Base-by-base conservation (phyloP, 2,329 filamentous ascomycete species). In the Intubia oerlemansii region DNA sequence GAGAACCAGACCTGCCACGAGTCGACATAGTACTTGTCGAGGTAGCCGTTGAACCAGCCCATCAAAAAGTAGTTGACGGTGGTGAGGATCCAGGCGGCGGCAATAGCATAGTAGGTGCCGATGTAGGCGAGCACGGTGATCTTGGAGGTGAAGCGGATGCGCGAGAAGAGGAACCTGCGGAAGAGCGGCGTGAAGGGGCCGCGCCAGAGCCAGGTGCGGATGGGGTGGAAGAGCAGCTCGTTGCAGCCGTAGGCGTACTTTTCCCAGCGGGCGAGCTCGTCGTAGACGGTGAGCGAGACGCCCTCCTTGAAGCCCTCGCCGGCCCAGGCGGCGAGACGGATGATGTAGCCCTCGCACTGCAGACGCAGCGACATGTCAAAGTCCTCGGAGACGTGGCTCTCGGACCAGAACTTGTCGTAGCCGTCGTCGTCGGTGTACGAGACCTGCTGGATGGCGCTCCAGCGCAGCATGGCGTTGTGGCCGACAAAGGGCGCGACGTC, bases 201-300 rank as follows among this genome's bases (percentile, higher is more conserved):
- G 11, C 60, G 65, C 44, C 60, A 69, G 25, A 68, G 47, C 79
- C 79, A 85, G 39, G 67, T 69, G 34, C 65, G 62, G 34, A 85
- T 56, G 4, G 78, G 79, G 44, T 85, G 64, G 55, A 88, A 85
- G 32, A 85, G 59, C 32, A 85, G 57, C 52, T 84, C 78, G 46
- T 77, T 79, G 51, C 79, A 84, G 21, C 78, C 77, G 41, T 81
- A 84, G 4, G 78, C 79, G 45, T 82, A 82, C 50, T 85, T 85
- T 44, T 85, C 78, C 78, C 79, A 85, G 32, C 78, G 72, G 2
- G 76, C 73, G 34, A 85, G 58, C 48, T 85, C 79, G 48, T 85
- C 78, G 44, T 85, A 82, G 8, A 85, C 76, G 1, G 78, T 85
- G 32, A 85, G 56, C 2, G 78, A 84, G 30, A 85, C 78, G 38